Evolutionary conservation across 768 basidiomycete genomes (phyloP), one percentile per base, ranked within the genome.

Genomic region (Kwoniella mangroviensis): DNA sequence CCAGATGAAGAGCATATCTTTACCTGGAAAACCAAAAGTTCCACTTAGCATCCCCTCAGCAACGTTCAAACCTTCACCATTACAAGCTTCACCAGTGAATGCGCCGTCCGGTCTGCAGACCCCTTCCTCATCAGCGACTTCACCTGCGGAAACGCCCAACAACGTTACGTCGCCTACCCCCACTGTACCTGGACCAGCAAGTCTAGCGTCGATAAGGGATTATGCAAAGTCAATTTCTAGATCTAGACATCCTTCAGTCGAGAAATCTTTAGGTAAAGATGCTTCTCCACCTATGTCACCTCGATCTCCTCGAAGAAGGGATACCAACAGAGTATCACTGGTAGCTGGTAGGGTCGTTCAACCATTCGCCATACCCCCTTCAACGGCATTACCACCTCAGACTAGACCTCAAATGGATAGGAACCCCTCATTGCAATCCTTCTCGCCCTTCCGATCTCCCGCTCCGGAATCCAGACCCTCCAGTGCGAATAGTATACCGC

Each of bases 291-390:
- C 80, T 21, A 70, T 74, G 42, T 73, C 78, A 34, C 75, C 78
- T 0, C 75, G 79, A 34, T 73, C 75, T 13, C 77, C 75, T 11
- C 67, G 77, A 21, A 56, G 75, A 11, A 66, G 79, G 58, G 77
- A 76, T 69, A 78, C 74, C 2, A 73, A 71, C 56, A 61, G 77
- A 19, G 68, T 81, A 13, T 81, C 79, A 3, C 68, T 80, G 2
- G 78, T 83, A 17, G 82, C 82, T 12, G 82, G 82, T 1, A 70
- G 81, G 52, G 69, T 79, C 4, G 75, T 80, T 12, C 81, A 79
- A 57, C 82, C 82, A 22, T 81, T 81, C 62, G 72, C 77, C 13
- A 75, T 81, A 22, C 82, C 82, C 4, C 66, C 79, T 1, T 61
- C 59, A 11, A 80, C 82, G 1, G 72, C 76, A 1, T 66, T 83